A percentile compares a stretch with the other conserved stretches of the same genome.
These are phyloP conservation scores for Orbilia quercus DNA, from an alignment of 2,329 filamentous ascomycete genomes.

Conservation along the genomic window DNA sequence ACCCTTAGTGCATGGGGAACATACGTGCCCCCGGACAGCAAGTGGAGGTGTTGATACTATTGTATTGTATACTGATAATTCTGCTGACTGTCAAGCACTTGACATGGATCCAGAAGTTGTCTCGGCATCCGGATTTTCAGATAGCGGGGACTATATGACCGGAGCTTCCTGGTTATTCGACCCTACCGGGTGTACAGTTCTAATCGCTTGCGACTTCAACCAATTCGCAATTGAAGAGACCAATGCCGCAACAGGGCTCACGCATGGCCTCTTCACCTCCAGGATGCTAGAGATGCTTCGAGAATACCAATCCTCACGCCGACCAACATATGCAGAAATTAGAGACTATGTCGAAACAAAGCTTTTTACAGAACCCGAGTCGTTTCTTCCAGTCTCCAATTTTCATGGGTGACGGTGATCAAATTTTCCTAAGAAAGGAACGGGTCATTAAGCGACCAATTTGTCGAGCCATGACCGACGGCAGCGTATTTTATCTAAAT, in stretches of 20 bases:
- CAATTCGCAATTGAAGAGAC: constrained; percentile 20
- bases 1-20: background rate
- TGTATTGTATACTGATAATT: too few relatives aligned
- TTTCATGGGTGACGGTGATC: constrained; percentile 39
- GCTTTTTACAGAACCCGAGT: background rate
- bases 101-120: too few relatives aligned
- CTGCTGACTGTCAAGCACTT: too few relatives aligned
- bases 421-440: constrained; percentile 38
- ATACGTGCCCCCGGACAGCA: constrained; percentile 1
- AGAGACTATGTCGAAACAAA: constrained; percentile 14
- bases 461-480: constrained; percentile 1
- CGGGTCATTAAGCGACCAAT: constrained; percentile 26
- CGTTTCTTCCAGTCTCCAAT: constrained; percentile 43
- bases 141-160: background rate
- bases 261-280: constrained; percentile 29
- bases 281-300: constrained; percentile 22
- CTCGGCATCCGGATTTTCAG: background rate
- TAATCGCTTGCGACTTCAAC: constrained; percentile 36
- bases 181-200: constrained; percentile 39
- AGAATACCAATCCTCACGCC: background rate
- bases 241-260: background rate
- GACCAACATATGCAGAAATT: constrained; percentile 18
- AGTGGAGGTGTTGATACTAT: too few relatives aligned
- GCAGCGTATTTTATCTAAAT: constrained; percentile 47
- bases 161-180: constrained; percentile 25